Evolutionary conservation across 1,284 basidiomycete species (phyloP), one percentile per base, ranked within the genome.

Genomic region (Malassezia vespertilionis): DNA sequence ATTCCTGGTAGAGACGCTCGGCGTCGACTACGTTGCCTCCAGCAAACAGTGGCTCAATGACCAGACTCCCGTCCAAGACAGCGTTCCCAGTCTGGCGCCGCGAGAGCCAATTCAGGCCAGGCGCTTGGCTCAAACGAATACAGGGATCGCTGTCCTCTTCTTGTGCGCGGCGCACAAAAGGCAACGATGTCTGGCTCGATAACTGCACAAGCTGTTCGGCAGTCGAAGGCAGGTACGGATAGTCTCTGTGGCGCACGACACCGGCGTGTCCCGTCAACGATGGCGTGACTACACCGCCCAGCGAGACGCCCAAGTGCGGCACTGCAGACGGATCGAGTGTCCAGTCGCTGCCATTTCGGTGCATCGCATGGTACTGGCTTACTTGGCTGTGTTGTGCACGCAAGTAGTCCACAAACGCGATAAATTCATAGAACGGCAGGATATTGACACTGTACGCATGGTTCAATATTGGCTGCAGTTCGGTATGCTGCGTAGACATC

Each of bases 141-240:
- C 88, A 86, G 0, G 91, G 86, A 57, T 97, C 93, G 15, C 90
- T 85, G 72, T 97, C 91, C 73, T 97, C 93, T 3, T 77, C 76
- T 21, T 84, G 72, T 17, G 89, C 73, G 26, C 91, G 78, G 14
- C 84, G 79, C 21, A 96, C 72, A 73, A 95, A 95, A 0, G 90
- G 83, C 37, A 89, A 77, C 0, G 80, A 78, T 22, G 73, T 63
- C 36, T 72, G 66, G 20, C 58, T 62, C 10, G 73, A 65, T 7
- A 72, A 58, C 20, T 54, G 50, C 6, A 70, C 63, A 21, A 68
- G 30, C 26, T 47, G 56, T 34, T 69, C 67, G 14, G 57, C 60
- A 17, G 57, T 61, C 15, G 62, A 65, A 37, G 58, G 71, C 38
- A 85, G 74, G 22, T 54, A 47, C 0, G 67, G 68, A 44, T 64